Evolutionary conservation across 495 filamentous ascomycete genomes (phyloP).

Genomic region (Daldinia concentrica): DNA sequence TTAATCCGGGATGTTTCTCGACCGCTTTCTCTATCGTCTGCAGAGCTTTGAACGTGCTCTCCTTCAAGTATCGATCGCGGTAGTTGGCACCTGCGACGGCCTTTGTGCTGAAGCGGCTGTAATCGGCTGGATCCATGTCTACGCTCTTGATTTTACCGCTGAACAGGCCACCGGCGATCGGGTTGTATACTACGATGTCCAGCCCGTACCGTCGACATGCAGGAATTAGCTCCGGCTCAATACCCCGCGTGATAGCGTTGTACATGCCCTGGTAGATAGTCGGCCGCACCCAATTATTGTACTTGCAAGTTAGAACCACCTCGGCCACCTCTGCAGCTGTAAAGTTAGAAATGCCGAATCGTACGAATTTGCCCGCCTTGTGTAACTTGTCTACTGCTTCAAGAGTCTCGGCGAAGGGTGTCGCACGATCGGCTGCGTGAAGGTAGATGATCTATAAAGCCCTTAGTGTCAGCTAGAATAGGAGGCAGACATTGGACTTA

Average conservation of each 20-base stretch:
- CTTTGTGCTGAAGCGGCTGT: constrained; percentile 76
- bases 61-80: constrained; percentile 81
- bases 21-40: constrained; percentile 76
- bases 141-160: constrained; percentile 83
- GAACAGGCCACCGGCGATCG: constrained; percentile 81
- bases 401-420: constrained; percentile 83
- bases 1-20: constrained; percentile 73
- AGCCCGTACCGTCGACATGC: constrained; percentile 85
- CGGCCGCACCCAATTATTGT: constrained; percentile 77
- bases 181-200: constrained; percentile 92
- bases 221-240: constrained; percentile 82
- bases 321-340: constrained; percentile 93
- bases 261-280: constrained; percentile 76
- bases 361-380: constrained; percentile 87
- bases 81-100: constrained; percentile 67
- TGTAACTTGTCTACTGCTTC: constrained; percentile 80
- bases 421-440: constrained; percentile 82
- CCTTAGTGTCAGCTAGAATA: constrained; percentile 7
- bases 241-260: constrained; percentile 75
- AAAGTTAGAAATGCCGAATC: constrained; percentile 83
- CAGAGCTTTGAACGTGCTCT: constrained; percentile 79
- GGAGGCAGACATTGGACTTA: constrained; percentile 22
- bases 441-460: constrained; percentile 75
- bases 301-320: constrained; percentile 81
- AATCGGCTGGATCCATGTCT: constrained; percentile 65